Evolutionary conservation across 495 filamentous ascomycete genomes (phyloP), one percentile per base, ranked within the genome.

Genomic region (Astrothelium subdiscretum): DNA sequence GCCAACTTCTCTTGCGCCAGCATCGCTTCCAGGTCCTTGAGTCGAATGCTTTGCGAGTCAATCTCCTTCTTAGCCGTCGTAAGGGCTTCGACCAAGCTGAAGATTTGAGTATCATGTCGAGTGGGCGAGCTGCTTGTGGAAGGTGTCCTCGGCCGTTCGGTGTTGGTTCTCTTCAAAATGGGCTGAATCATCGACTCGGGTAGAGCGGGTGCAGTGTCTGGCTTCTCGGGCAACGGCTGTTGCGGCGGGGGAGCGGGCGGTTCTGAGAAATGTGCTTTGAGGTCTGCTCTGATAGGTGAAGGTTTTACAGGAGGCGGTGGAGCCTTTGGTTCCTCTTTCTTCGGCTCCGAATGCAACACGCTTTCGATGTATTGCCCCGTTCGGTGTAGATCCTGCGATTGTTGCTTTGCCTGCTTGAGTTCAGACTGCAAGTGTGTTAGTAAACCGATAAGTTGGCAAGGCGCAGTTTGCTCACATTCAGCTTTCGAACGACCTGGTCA

Each of bases 401-500:
- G 92, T 66, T 94, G 85, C 62, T 87, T 87, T 15, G 95, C 92
- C 64, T 84, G 83, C 69, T 88, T 89, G 78, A 97, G 84, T 72
- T 98, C 94, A 66, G 81, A 78, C 94, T 98, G 59, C 65, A 58
- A 3, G 31, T 22, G 27, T 61, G 54, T 65, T 59, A 70, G 58
- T 60, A 59, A 44, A 62, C 43, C 38, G 51, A 42, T 58, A 59
- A 20, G 40, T 72, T 61, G 70, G 70, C n/a, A 52, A 32, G 12
- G 12, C 31, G 31, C 51, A 35, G 65, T 26, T 24, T 58, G 79
- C 89, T 81, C 82, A 97, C 94, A 66, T 89, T 89, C 48, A 98
- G 81, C 70, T 86, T 88, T 73, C 97, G 97, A 32, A 96, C 90
- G 40, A 98, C 89, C 65, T 96, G 89, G 68, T 98, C 94, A 59